A percentile compares a stretch with the other conserved stretches of the same genome.
Evolutionary conservation across 1,139 yeast genomes (phyloP).

Genomic region (Pichia sp.): DNA sequence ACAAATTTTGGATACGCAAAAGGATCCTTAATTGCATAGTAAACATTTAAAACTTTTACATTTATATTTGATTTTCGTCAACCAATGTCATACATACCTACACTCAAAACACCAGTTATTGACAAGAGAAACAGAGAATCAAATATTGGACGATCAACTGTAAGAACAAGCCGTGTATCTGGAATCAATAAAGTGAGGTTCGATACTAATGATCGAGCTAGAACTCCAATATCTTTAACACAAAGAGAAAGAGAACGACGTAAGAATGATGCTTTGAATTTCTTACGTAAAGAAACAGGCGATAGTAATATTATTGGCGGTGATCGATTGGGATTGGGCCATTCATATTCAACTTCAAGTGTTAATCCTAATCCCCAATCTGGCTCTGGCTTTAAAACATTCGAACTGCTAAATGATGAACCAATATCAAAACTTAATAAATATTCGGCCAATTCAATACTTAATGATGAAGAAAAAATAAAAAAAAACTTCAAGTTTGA

Average conservation of each 20-base stretch:
- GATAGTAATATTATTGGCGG: not conserved
- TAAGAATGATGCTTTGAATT: constrained; percentile 14
- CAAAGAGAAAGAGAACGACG: constrained; percentile 16
- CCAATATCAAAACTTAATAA: constrained; percentile 20
- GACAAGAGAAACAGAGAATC: not conserved
- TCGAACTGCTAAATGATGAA: constrained; percentile 24
- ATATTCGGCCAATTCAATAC: constrained; percentile 7
- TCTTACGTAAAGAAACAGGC: constrained; percentile 3
- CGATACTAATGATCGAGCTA: not conserved
- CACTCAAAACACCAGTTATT: not conserved
- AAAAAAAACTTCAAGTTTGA: constrained; percentile 13
- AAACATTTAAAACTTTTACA: not conserved
- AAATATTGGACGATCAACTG: not conserved
- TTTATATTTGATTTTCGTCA: not conserved
- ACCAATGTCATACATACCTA: constrained; percentile 9
- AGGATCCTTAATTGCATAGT: not conserved
- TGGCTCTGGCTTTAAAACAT: constrained; percentile 12
- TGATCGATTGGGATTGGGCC: not conserved
- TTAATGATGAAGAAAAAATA: constrained; percentile 18
- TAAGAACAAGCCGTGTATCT: not conserved
- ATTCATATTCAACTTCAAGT: not conserved
- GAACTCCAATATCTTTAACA: constrained; percentile 9
- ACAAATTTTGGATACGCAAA: too few species aligned
- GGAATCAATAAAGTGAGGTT: constrained; percentile 2
- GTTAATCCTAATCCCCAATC: not conserved